Base-by-base conservation (phyloP, 805 yeast species). In the Teunomyces atbi region DNA sequence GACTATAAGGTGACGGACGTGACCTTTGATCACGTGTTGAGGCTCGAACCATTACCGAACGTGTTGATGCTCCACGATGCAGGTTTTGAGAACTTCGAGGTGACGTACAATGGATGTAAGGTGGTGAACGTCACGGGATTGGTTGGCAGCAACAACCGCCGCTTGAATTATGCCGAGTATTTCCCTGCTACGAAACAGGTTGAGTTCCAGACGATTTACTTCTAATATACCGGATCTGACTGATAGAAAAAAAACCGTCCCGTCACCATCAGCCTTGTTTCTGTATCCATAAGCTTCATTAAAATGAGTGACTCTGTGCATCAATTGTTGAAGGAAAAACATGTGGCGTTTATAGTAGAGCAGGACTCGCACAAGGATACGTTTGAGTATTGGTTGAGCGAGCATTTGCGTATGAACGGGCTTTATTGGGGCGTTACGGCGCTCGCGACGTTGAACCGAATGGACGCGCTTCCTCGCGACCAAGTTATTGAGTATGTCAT, bases 381-480 rank as follows among this genome's bases (percentile, higher is more conserved):
- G 77, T 84, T 60, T 69, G 90, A 86, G 56, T 91, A 89, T 65
- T 89, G 96, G 94, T 65, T 91, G 43, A 80, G 89, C 8, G 98
- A 94, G 58, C 98, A 94, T 62, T 71, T 94, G 42, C 76, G 97
- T 27, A 66, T 94, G 74, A 89, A 88, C 57, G 99, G 98, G 1
- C 75, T 94, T 0, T 94, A 94, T 62, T 94, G 99, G 99, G 98
- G 97, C 0, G 70, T 89, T 2, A 84, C 86, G 13, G 89, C 97
- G 0, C 64, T 91, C 27, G 78, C 78, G 42, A 65, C 85, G 1
- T 60, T 92, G 65, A 73, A 77, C 21, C 21, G 23, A 2, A 65
- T 74, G 28, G 63, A 64, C 21, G 78, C 82, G 0, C 77, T 92
- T 46, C 73, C 82, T n/a, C 71, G 74, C 44, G 66, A 73, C 1